These are phyloP conservation scores for Flaveria trinervia DNA, from an alignment of 129 eudicot species.

Conservation along the genomic window DNA sequence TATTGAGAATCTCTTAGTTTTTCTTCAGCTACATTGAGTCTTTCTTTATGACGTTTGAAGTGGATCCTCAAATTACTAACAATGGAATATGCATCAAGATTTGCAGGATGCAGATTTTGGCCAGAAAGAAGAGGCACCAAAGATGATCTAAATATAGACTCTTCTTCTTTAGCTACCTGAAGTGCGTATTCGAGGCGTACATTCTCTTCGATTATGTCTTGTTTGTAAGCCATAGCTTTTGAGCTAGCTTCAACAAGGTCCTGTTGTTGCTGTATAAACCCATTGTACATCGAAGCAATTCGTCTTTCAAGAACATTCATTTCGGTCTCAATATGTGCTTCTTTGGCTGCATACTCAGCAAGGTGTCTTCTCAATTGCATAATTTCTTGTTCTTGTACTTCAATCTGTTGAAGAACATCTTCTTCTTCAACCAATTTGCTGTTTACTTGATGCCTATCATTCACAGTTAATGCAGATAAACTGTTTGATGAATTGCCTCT, in stretches of 20 bases:
- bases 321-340: slow-evolving; percentile 64
- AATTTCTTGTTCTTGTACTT: slow-evolving; percentile 66
- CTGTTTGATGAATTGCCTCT: slow-evolving; percentile 28
- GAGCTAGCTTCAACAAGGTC: slow-evolving; percentile 79
- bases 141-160: slow-evolving; percentile 60
- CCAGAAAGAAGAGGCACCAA: slow-evolving; percentile 84
- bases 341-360: slow-evolving; percentile 65
- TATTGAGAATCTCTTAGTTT: slow-evolving; percentile 30
- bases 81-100: slow-evolving; percentile 77
- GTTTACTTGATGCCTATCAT: slow-evolving; percentile 21
- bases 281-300: slow-evolving; percentile 75
- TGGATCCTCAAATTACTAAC: slow-evolving; percentile 75
- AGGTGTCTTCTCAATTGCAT: slow-evolving; percentile 58
- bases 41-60: slow-evolving; percentile 35
- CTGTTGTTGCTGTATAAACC: slow-evolving; percentile 83
- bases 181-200: slow-evolving; percentile 73
- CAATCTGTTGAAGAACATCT: slow-evolving; percentile 45
- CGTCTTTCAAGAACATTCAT: slow-evolving; percentile 75
- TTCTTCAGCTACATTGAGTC: slow-evolving; percentile 34
- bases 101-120: slow-evolving; percentile 62
- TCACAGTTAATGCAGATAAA: slow-evolving; percentile 36
- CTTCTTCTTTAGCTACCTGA: slow-evolving; percentile 80
- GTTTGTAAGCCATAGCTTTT: slow-evolving; percentile 85
- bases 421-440: slow-evolving; percentile 15
- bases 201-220: slow-evolving; percentile 85